Conservation (phyloP, 2,329 filamentous ascomycete species). For the Hansfordia pulvinata region DNA sequence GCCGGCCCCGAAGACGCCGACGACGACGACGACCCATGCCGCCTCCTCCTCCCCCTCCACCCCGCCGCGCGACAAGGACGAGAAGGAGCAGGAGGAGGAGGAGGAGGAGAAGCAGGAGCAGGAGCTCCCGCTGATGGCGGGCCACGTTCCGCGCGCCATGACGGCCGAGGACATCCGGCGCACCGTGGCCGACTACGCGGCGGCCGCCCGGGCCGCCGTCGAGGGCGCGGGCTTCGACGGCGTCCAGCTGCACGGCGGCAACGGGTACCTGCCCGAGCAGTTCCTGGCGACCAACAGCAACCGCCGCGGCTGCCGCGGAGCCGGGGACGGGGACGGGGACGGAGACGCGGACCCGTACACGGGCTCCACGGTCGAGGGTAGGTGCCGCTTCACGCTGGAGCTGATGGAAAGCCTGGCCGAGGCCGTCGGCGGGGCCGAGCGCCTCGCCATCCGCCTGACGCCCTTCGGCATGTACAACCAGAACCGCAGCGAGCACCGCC, state of each 20-base stretch:
- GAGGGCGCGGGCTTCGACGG: slow-evolving; percentile 54
- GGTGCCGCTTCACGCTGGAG: slow-evolving; percentile 35
- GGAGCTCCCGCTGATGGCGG: too few relatives aligned
- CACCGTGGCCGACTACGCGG: slow-evolving; percentile 46
- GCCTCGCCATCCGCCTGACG: slow-evolving; percentile 35
- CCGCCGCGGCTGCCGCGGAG: slow-evolving; percentile 37
- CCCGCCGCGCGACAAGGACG: too few relatives aligned
- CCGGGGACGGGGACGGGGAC: too few relatives aligned
- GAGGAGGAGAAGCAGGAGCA: too few relatives aligned
- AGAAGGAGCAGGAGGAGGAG: too few relatives aligned
- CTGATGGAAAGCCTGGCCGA: slow-evolving; percentile 25
- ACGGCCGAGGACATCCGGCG: slow-evolving; percentile 50
- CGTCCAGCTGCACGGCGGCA: slow-evolving; percentile 44
- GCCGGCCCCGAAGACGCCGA: not conserved
- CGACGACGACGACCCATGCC: not conserved
- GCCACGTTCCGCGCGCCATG: slow-evolving; percentile 45
- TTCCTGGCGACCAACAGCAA: slow-evolving; percentile 42
- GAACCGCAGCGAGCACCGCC: not conserved
- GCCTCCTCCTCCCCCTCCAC: not conserved
- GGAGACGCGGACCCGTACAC: too few relatives aligned
- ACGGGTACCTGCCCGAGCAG: slow-evolving; percentile 51
- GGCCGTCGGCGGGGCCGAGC: slow-evolving; percentile 33
- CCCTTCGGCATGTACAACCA: not conserved
- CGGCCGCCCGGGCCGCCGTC: slow-evolving; percentile 40
- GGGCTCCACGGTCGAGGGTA: slow-evolving; percentile 41